phyloP scores from a whole-genome alignment of 2,329 filamentous ascomycete genomes.

The Exophiala spinifera region DNA sequence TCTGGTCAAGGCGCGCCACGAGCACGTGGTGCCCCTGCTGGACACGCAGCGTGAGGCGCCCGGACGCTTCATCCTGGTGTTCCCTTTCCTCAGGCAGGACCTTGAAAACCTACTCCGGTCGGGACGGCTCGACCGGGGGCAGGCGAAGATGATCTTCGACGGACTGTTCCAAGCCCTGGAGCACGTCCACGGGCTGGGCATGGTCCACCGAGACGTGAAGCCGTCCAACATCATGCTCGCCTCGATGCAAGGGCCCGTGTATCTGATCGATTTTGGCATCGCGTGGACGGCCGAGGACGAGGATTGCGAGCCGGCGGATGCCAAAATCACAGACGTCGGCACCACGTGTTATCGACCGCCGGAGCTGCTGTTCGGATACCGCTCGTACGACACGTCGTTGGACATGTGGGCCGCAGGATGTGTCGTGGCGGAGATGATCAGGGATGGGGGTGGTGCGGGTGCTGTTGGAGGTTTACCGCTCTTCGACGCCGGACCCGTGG shows the following conservation, averaged over 20 bases:
- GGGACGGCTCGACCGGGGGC: constrained; percentile 32
- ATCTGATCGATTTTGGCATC: constrained; percentile 88
- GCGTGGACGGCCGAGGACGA: constrained; percentile 67
- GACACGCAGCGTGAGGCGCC: constrained; percentile 68
- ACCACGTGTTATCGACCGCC: constrained; percentile 89
- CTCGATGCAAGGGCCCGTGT: constrained; percentile 66
- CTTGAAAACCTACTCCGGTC: constrained; percentile 62
- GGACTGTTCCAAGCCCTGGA: constrained; percentile 69
- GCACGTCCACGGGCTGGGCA: constrained; percentile 68
- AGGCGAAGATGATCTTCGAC: constrained; percentile 53
- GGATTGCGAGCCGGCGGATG: constrained; percentile 59
- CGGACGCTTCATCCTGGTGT: constrained; percentile 72
- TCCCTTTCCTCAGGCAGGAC: constrained; percentile 77
- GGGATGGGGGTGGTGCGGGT: too few species aligned
- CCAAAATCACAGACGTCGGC: constrained; percentile 88
- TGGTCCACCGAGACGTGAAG: constrained; percentile 93
- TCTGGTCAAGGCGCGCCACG: constrained; percentile 51
- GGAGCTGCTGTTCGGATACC: constrained; percentile 83
- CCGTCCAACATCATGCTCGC: constrained; percentile 80
- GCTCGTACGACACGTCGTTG: constrained; percentile 65
- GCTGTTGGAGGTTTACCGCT: constrained; percentile 62
- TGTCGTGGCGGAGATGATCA: constrained; percentile 73
- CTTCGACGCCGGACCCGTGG: constrained; percentile 85
- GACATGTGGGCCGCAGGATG: constrained; percentile 90
- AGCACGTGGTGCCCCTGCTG: constrained; percentile 63